Evolutionary conservation across 345 rosid species (phyloP).

Genomic region (Salix viminalis): DNA sequence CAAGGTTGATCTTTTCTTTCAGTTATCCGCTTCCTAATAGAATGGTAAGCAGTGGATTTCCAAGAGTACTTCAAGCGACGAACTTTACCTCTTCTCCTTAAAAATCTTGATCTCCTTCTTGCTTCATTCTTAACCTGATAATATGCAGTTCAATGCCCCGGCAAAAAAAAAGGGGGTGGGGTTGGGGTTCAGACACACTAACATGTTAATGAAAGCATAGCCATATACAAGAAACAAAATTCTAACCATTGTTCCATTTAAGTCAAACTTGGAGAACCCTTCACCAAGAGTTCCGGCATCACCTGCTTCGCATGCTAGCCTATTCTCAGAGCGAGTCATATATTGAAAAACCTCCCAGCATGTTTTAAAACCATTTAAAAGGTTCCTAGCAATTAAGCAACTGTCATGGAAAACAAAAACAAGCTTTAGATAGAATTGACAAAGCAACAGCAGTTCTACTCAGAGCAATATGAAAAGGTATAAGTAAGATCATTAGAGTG

Average conservation of each 20-base stretch:
- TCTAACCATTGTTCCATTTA: conserved; percentile 68
- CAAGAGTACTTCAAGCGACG: conserved; percentile 98
- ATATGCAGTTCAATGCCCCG: conserved; percentile 17
- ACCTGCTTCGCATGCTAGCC: conserved; percentile 52
- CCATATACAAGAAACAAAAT: not conserved
- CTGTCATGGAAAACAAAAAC: conserved; percentile 38
- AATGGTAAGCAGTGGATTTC: conserved; percentile 99
- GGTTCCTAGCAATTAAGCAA: conserved; percentile 90
- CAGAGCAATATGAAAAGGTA: not conserved
- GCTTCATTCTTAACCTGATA: conserved; percentile 68
- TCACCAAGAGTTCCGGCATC: conserved; percentile 66
- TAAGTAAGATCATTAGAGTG: not conserved
- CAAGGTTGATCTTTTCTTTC: conserved; percentile 99
- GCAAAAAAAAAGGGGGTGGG: not conserved
- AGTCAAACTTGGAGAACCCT: conserved; percentile 77
- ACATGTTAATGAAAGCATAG: not conserved
- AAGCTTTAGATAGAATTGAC: conserved; percentile 10
- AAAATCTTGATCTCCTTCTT: conserved; percentile 88
- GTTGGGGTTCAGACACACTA: not conserved
- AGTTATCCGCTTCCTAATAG: conserved; percentile 80
- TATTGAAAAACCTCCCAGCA: conserved; percentile 88
- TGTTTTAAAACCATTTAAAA: conserved; percentile 82
- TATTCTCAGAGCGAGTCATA: conserved; percentile 66
- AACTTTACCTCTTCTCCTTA: conserved; percentile 91
- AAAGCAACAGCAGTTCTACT: not conserved